Evolutionary conservation across 139 green algal species (phyloP).

Genomic region (Haematococcus sp.): DNA sequence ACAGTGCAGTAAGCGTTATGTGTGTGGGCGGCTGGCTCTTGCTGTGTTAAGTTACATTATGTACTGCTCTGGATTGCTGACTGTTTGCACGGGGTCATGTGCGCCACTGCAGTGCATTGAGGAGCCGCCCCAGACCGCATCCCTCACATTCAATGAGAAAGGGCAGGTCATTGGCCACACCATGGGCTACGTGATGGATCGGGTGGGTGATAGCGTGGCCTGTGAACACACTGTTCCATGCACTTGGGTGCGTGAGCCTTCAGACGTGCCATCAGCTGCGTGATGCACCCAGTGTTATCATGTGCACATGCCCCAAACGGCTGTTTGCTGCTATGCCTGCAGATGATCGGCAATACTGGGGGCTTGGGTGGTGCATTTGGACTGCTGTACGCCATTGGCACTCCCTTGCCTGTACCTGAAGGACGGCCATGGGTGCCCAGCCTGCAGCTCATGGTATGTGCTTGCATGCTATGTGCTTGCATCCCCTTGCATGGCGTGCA

Average conservation of each 20-base stretch:
- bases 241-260: no score
- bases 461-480: neutral
- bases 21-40: no score
- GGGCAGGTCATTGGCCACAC: constrained; percentile 36
- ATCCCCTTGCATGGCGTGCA: neutral
- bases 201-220: no score
- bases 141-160: constrained; percentile 49
- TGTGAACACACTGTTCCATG: no score
- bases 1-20: no score
- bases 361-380: constrained; percentile 62
- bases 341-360: constrained; percentile 41
- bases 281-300: neutral
- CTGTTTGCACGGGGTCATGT: neutral
- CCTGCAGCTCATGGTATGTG: constrained; percentile 3
- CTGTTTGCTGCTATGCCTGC: neutral
- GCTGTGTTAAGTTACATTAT: no score
- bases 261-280: no score
- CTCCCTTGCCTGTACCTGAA: constrained; percentile 49
- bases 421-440: constrained; percentile 34
- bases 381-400: constrained; percentile 49
- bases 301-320: no score
- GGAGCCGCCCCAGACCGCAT: constrained; percentile 37
- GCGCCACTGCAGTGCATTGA: constrained; percentile 11
- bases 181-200: constrained; percentile 52
- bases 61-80: no score